Base-by-base conservation (phyloP, 2,329 filamentous ascomycete genomes). In the Clonostachys chloroleuca region DNA sequence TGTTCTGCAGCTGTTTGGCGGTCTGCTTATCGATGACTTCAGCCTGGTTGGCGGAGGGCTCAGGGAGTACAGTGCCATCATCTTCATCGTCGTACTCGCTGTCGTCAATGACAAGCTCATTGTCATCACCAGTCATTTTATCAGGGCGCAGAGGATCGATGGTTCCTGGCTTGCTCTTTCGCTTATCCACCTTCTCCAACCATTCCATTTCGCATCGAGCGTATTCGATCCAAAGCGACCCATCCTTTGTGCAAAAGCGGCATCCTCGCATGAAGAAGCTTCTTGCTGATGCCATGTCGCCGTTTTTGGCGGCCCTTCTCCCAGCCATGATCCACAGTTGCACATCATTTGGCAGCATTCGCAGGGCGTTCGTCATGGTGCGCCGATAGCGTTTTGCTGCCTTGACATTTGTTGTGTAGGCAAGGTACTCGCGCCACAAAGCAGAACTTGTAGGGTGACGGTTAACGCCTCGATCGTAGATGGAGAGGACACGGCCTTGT, bases 171-270 rank as follows among this genome's bases (percentile, higher is more conserved):
- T 85, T 83, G 62, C 89, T 81, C 35, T 77, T 77, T 51, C 46
- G 41, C 41, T 81, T 82, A 49, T 88, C 83, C 59, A 97, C 83
- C 69, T 88, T 91, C 45, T 80, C 83, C 47, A 97, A 75, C 75
- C 95, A 97, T 52, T 94, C 86, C 83, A 96, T 90, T 74, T 99
- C 94, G 59, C 92, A 78, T 60, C 88, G 86, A 9, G 88, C 87
- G 62, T 96, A 97, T 68, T 96, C 89, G 34, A 95, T 63, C 91
- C 92, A 99, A 45, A 99, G 66, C 16, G 75, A 73, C 52, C 76
- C 81, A 42, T 87, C 85, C 43, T 74, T 80, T 45, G 85, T 89
- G 70, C 92, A 96, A 66, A 99, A 97, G 40, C 94, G 78, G 60
- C 95, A 80, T 0, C 92, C 94, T 51, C 92, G 78, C 75, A 83